phyloP scores from a whole-genome alignment of 225 moss, liverwort and hornwort species.

The Polytrichum formosum region DNA sequence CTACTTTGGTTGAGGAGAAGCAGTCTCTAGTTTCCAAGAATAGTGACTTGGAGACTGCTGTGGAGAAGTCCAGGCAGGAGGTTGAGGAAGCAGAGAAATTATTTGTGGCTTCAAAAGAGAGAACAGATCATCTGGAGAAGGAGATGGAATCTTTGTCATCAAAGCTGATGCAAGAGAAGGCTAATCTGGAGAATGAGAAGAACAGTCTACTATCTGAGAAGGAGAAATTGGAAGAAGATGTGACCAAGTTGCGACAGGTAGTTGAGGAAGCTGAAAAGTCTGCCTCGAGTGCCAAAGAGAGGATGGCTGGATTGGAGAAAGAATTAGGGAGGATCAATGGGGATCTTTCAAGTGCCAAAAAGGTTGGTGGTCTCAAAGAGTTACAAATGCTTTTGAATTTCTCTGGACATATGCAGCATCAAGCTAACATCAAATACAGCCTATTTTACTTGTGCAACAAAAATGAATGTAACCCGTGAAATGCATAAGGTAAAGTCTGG shows the following conservation, averaged over 20 bases:
- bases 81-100: constrained; percentile 34
- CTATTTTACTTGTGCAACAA: too few species aligned
- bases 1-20: constrained; percentile 17
- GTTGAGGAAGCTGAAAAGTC: constrained; percentile 27
- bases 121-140: constrained; percentile 22
- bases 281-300: constrained; percentile 10
- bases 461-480: too few species aligned
- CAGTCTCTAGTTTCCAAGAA: constrained; percentile 22
- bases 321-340: constrained; percentile 14
- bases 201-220: constrained; percentile 23
- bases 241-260: constrained; percentile 20
- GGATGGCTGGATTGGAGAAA: constrained; percentile 17
- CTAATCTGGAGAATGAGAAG: constrained; percentile 19
- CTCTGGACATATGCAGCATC: too few species aligned
- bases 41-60: constrained; percentile 14
- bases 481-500: too few species aligned
- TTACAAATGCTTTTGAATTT: neutral
- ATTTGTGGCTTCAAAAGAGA: constrained; percentile 20
- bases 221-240: constrained; percentile 24
- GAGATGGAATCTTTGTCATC: constrained; percentile 20
- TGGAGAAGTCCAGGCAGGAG: constrained; percentile 23
- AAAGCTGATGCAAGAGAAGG: constrained; percentile 21
- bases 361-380: neutral
- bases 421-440: too few species aligned
- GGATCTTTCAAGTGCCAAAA: constrained; percentile 21